Base-by-base conservation (phyloP, 129 eudicot species). In the Arctium lappa region DNA sequence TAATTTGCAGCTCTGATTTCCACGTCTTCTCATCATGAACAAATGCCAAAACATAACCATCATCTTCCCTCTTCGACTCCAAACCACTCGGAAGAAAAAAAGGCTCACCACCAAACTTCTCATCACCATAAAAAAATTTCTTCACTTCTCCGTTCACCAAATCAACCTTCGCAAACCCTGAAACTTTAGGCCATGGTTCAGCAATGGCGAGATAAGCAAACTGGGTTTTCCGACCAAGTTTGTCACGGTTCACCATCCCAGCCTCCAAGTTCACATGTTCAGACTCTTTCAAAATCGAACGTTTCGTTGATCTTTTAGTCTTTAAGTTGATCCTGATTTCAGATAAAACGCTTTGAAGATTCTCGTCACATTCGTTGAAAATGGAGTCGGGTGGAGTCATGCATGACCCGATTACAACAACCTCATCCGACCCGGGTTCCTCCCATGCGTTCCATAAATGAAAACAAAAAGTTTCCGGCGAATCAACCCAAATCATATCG, bases 361-460 rank as follows among this genome's bases (percentile, higher is more conserved):
- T 80, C 69, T 83, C 83, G 50, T 90, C 93, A 12, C 88, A 85
- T 71, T 90, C 93, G 80, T 90, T 90, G 80, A 90, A 90, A 34
- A 90, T 88, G 5, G 93, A 90, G 71, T 90, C 93, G 1, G 91
- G 86, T 33, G 93, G 93, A 15, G 89, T 90, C 93, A 90, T 90
- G 81, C 91, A 90, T 46, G 93, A 90, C 31, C 93, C 93, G 30
- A 90, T 90, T 34, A 90, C 93, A 4, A 87, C 93, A 3, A 87
- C 85, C 53, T 88, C 91, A 7, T 90, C 78, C 16, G 82, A 56
- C 48, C 86, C 89, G 0, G 82, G 77, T 22, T 90, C 93, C 71
- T 90, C 93, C 93, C 93, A 90, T 4, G 93, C 93, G 76, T 90
- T 90, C 93, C 93, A 90, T 6, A 90, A 44, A 22, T 90, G 93